Conservation (phyloP, 352 stramenopile genomes). For the Aphanomyces euteiches region DNA sequence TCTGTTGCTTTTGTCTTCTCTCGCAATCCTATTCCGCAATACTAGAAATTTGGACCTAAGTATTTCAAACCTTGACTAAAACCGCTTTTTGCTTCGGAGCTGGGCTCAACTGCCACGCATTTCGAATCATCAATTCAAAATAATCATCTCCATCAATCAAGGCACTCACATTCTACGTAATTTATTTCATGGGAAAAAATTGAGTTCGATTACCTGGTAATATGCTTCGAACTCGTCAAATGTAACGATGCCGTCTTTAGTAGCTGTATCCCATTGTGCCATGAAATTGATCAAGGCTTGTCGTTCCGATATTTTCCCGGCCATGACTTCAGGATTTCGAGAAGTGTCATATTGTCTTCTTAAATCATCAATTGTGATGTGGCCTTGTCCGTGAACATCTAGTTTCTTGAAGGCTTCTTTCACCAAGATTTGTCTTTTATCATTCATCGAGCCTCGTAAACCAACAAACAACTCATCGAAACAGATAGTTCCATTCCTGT, state of each 20-base stretch:
- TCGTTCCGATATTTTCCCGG: conserved; percentile 27
- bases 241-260: conserved; percentile 27
- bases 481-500: conserved; percentile 42
- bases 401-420: conserved; percentile 41
- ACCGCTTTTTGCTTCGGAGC: conserved; percentile 54
- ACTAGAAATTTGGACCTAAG: conserved; percentile 32
- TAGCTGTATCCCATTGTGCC: conserved; percentile 32
- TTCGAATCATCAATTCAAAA: conserved; percentile 32
- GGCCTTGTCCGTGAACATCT: conserved; percentile 25
- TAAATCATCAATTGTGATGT: conserved; percentile 34
- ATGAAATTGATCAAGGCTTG: conserved; percentile 39
- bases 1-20: neutral
- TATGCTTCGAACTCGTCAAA: conserved; percentile 44
- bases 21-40: too few relatives aligned
- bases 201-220: conserved; percentile 37
- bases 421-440: conserved; percentile 36
- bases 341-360: conserved; percentile 31
- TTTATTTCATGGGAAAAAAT: neutral
- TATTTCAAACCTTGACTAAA: conserved; percentile 25
- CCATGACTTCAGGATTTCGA: conserved; percentile 39
- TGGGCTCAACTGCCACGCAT: conserved; percentile 38
- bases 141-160: conserved; percentile 48
- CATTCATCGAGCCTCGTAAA: conserved; percentile 45
- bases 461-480: conserved; percentile 58
- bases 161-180: conserved; percentile 35